A percentile compares a stretch with the other conserved stretches of the same genome.
Conservation (phyloP, 2,329 filamentous ascomycete genomes). For the Diaporthe aspalathi region DNA sequence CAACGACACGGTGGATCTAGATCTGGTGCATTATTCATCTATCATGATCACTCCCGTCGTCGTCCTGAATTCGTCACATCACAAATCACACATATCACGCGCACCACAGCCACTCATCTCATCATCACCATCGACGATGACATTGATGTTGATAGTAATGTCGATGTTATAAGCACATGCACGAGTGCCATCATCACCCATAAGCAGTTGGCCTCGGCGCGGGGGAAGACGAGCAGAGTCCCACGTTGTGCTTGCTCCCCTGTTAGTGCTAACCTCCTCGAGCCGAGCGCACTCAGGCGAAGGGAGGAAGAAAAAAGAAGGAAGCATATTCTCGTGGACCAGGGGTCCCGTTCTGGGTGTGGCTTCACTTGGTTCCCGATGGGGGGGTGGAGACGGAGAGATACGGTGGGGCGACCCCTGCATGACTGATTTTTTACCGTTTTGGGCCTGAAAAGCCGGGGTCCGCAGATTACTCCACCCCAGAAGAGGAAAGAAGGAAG, state of each 20-base stretch:
- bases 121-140: neutral
- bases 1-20: neutral
- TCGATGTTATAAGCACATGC: too few species aligned
- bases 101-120: neutral
- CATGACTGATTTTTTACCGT: neutral
- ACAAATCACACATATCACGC: conserved; percentile 13
- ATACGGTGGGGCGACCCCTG: neutral
- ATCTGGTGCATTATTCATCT: too few species aligned
- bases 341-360: neutral
- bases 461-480: neutral
- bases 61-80: neutral
- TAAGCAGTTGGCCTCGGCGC: neutral
- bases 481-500: neutral
- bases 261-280: neutral
- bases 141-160: too few species aligned
- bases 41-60: too few species aligned
- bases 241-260: conserved; percentile 15
- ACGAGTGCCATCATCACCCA: neutral
- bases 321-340: neutral
- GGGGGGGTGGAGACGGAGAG: neutral
- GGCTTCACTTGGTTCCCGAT: neutral
- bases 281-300: too few species aligned
- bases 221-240: neutral
- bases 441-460: neutral
- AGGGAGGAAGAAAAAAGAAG: too few species aligned